Base-by-base conservation (phyloP, 768 basidiomycete species). In the Chiua virens region DNA sequence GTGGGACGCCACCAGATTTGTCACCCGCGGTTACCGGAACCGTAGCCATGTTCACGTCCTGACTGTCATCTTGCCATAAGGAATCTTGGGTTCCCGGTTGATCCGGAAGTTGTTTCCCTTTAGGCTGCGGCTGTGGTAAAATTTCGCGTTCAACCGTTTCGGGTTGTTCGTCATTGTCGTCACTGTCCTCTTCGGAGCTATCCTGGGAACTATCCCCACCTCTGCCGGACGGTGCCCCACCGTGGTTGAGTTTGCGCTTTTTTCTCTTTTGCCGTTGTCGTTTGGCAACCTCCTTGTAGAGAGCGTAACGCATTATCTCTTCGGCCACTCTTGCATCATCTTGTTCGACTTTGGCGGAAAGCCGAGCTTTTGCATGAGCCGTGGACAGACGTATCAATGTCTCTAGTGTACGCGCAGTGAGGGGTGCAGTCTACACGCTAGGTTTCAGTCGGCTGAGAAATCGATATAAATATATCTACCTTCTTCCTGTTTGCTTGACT, bases 361-460 rank as follows among this genome's bases (percentile, higher is more conserved):
- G 78, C 18, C 96, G 86, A 15, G 93, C 85, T 71, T 99, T 99
- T 40, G 97, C 97, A 71, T 99, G 97, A 1, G 97, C 97, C 17
- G 96, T 99, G 5, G 97, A 85, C 9, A 99, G 81, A 76, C 97
- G 97, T 69, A 99, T 99, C 42, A 99, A 80, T 0, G 97, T 99
- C 71, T 99, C 97, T 52, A 99, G 84, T 4, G 97, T 97, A 80
- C 97, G 95, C 18, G 97, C 96, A 3, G 97, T 99, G 60, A 99
- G 74, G 10, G 97, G 97, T 5, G 96, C 90, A 5, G 97, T 99
- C 96, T 98, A 60, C 46, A 47, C 15, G 32, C 50, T 48, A 55
- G 39, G 51, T 45, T 58, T 62, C 37, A 47, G 42, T 56, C 4
- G 48, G 48, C 44, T 50, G 35, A 38, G 23, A 39, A 28, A 42